phyloP scores from a whole-genome alignment of 176 grass and related monocot genomes.

The Canna indica region DNA sequence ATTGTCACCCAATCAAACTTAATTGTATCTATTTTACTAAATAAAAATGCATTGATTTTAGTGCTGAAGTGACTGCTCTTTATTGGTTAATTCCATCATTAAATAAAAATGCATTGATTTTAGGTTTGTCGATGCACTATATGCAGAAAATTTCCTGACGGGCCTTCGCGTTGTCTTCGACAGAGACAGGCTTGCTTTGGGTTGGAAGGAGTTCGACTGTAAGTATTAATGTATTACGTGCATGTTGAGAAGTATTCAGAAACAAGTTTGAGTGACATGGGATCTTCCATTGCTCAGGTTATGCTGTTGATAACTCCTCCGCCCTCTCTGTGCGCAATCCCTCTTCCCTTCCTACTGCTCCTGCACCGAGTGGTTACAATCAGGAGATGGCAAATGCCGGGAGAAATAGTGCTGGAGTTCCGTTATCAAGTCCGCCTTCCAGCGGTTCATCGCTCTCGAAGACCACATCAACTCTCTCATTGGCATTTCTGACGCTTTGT shows the following conservation, averaged over 20 bases:
- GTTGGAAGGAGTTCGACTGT: slow-evolving; percentile 75
- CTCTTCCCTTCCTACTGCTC: slow-evolving; percentile 21
- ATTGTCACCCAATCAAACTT: no score
- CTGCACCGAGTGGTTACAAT: slow-evolving; percentile 29
- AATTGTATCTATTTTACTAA: no score
- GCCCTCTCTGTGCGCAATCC: slow-evolving; percentile 28
- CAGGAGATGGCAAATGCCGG: slow-evolving; percentile 31
- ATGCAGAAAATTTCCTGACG: slow-evolving; percentile 83
- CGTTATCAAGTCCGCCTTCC: slow-evolving; percentile 6
- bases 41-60: no score
- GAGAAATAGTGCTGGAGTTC: slow-evolving; percentile 25
- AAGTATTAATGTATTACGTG: slow-evolving; percentile 17
- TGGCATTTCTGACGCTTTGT: slow-evolving; percentile 7
- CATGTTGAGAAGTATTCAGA: background rate
- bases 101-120: slow-evolving; percentile 4
- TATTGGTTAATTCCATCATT: background rate
- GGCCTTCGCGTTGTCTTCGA: slow-evolving; percentile 79
- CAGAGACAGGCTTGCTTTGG: slow-evolving; percentile 54
- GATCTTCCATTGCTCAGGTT: slow-evolving; percentile 29
- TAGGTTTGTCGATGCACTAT: background rate
- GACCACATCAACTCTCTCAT: slow-evolving; percentile 7
- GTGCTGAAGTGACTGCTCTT: no score
- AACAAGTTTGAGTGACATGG: background rate
- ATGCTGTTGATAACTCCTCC: slow-evolving; percentile 26
- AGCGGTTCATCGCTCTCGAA: slow-evolving; percentile 16